Base-by-base conservation (phyloP, 495 filamentous ascomycete genomes). In the Penicillium egyptiacum region DNA sequence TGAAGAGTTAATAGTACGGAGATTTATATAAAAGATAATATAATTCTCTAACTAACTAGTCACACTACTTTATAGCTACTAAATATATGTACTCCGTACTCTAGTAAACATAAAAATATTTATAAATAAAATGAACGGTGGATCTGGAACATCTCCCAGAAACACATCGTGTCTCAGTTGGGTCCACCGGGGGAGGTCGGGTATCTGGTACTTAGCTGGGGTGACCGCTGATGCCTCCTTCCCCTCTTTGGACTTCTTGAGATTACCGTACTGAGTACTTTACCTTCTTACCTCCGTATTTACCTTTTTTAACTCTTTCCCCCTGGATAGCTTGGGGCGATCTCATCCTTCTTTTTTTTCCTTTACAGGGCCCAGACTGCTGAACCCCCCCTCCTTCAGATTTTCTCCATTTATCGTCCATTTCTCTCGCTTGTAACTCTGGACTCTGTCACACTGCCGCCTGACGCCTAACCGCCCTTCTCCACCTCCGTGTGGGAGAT, bases 91-190 rank as follows among this genome's bases (percentile, higher is more conserved):
- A 30, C 26, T 28, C 28, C 6, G 9, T 25, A 25, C n/a, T n/a
- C n/a, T n/a, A 25, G 23, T 25, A 25, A 2, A 25, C 23, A 25
- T 25, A 2, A 28, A 28, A 5, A 30, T 30, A 30, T 30, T 1
- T 7, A 30, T 5, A 4, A 33, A 51, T 17, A 17, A 23, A 49
- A 33, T 43, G 48, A 66, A 56, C 50, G 58, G 57, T 57, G 57
- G 23, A 48, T 19, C 60, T 50, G 47, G 31, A 50, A 50, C 48
- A 50, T 50, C 47, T 22, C 33, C 28, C 33, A 53, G 70, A 73
- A 74, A 74, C 71, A 69, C 59, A 53, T 62, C 60, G 66, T 74
- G 72, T 75, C 73, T 75, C 73, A 75, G 70, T 48, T 42, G 58
- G 56, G 59, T 68, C 57, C 67, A 57, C 42, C 49, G 20, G 30